Conservation (phyloP, 148 eudicot genomes). For the Chenopodium suecicum region DNA sequence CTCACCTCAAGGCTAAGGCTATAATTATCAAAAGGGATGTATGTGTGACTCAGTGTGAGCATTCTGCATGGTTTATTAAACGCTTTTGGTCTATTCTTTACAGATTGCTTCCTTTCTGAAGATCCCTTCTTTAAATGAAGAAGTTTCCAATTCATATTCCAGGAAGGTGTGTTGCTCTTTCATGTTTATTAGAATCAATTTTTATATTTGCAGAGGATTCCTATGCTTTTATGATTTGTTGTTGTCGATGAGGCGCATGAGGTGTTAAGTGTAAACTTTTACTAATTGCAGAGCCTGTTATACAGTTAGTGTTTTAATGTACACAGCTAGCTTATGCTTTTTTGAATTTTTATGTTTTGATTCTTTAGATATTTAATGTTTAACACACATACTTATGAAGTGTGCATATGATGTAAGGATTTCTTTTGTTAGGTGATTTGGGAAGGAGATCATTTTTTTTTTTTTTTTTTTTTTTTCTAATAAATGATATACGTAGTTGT, state of each 20-base stretch:
- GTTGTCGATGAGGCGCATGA: neutral
- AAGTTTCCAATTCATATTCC: constrained; percentile 56
- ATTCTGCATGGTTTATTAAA: neutral
- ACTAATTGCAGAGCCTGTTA: neutral
- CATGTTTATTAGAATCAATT: neutral
- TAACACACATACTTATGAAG: too few relatives aligned
- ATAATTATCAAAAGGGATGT: too few relatives aligned
- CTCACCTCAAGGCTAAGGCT: too few relatives aligned
- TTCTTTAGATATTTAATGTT: neutral
- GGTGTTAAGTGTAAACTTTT: neutral
- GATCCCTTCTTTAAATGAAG: constrained; percentile 77
- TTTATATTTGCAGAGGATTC: too few relatives aligned
- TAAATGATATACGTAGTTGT: neutral
- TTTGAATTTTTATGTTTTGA: neutral
- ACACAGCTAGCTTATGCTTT: neutral
- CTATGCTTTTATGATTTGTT: too few relatives aligned
- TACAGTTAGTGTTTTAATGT: neutral
- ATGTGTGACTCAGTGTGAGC: too few relatives aligned
- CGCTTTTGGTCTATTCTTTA: neutral
- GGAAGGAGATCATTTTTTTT: neutral
- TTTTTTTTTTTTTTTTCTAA: neutral
- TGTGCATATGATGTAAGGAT: neutral
- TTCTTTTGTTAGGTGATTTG: neutral
- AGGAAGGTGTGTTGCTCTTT: constrained; percentile 58
- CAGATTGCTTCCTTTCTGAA: constrained; percentile 87